A percentile compares a stretch with the other conserved stretches of the same genome.
Evolutionary conservation across 2,329 filamentous ascomycete genomes (phyloP).

Genomic region (Colletotrichum tanaceti): DNA sequence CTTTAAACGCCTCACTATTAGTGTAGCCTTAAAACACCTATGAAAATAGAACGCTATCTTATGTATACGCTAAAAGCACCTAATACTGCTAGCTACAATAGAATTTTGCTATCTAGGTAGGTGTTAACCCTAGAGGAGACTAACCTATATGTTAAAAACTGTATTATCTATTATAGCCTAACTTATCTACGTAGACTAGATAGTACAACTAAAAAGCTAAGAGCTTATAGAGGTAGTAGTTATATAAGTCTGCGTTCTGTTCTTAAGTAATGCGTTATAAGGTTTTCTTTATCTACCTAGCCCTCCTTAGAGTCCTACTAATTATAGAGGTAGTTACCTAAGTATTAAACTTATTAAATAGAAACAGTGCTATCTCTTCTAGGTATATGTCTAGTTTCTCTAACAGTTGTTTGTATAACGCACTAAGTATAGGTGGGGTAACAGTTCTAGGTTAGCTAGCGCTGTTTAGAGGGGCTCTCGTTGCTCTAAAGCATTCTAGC

Average conservation of each 20-base stretch:
- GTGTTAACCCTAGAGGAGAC: background rate
- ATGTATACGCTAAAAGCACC: background rate
- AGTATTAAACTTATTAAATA: background rate
- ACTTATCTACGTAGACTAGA: background rate
- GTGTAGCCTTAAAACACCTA: background rate
- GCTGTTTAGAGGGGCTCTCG: background rate
- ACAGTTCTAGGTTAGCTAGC: background rate
- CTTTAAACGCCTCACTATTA: background rate
- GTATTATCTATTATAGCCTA: background rate
- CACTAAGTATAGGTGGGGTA: background rate
- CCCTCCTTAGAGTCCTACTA: background rate
- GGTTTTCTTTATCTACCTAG: background rate
- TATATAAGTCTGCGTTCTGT: background rate
- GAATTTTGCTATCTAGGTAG: background rate
- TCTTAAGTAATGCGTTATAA: background rate
- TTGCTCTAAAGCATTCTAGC: background rate
- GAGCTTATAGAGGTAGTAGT: background rate
- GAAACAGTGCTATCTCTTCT: constrained; percentile 42
- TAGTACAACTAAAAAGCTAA: background rate
- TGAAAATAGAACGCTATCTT: background rate
- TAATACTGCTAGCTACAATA: background rate
- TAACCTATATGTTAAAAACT: background rate
- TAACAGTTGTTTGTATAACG: background rate
- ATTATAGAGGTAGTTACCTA: background rate
- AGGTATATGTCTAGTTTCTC: constrained; percentile 41